A percentile compares a stretch with the other conserved stretches of the same genome.
phyloP scores from a whole-genome alignment of 2,329 filamentous ascomycete species.

The Cryphonectria radicalis region DNA sequence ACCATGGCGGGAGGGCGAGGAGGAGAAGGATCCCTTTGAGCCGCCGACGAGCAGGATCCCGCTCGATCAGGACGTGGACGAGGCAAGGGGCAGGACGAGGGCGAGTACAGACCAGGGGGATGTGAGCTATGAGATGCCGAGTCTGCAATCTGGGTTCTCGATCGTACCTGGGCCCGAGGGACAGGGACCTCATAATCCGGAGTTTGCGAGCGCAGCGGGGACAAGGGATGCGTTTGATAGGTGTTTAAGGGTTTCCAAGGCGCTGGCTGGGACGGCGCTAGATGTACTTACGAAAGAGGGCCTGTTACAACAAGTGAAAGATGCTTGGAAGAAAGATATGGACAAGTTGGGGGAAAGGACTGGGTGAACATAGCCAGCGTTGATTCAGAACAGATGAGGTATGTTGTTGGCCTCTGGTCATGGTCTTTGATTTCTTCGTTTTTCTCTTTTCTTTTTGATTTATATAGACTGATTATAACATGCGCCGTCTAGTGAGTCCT shows the following conservation, averaged over 20 bases:
- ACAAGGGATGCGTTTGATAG: constrained; percentile 52
- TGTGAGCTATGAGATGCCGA: constrained; percentile 61
- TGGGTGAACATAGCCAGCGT: background rate
- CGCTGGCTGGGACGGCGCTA: constrained; percentile 51
- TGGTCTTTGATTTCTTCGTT: background rate
- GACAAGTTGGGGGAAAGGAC: constrained; percentile 11
- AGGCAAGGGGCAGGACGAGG: constrained; percentile 47
- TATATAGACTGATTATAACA: background rate
- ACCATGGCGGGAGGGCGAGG: constrained; percentile 34
- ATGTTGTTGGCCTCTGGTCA: background rate
- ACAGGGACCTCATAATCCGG: constrained; percentile 55
- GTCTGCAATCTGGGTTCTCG: constrained; percentile 55
- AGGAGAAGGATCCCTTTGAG: constrained; percentile 7
- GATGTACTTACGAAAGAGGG: constrained; percentile 50
- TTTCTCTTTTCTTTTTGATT: too few species aligned
- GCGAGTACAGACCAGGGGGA: constrained; percentile 65
- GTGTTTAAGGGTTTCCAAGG: constrained; percentile 52
- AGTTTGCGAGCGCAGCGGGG: constrained; percentile 56
- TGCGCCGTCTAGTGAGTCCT: background rate
- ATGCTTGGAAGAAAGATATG: constrained; percentile 42
- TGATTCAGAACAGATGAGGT: background rate
- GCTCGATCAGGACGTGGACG: constrained; percentile 45
- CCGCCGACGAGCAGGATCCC: constrained; percentile 26
- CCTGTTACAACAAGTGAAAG: constrained; percentile 47
- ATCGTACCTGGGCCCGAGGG: constrained; percentile 50